These are phyloP conservation scores for Hymenoscyphus albidus DNA, from an alignment of 2,329 filamentous ascomycete genomes.

Conservation along the genomic window DNA sequence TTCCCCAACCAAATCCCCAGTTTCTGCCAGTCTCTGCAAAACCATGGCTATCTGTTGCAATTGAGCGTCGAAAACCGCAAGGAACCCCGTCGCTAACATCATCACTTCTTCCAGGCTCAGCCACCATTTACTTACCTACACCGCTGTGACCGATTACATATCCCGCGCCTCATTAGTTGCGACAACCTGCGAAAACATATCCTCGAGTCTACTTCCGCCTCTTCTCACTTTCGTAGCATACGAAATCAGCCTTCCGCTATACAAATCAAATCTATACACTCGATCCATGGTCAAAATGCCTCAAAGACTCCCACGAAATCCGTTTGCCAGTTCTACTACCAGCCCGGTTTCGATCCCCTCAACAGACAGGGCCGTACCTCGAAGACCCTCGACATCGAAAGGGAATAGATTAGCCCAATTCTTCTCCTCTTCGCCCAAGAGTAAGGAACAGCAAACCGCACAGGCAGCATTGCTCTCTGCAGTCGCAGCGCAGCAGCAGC, in stretches of 20 bases:
- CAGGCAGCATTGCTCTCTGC: conserved; percentile 64
- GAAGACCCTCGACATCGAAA: conserved; percentile 61
- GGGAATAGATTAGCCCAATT: conserved; percentile 75
- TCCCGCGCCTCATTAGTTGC: conserved; percentile 19
- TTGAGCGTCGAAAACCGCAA: conserved; percentile 15
- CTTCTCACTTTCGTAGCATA: conserved; percentile 15
- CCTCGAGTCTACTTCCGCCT: conserved; percentile 10
- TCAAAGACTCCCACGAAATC: conserved; percentile 36
- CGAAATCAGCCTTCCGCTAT: conserved; percentile 2
- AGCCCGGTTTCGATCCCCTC: conserved; percentile 29
- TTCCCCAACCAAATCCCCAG: background rate
- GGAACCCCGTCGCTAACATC: conserved; percentile 3
- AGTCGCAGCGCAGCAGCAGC: conserved; percentile 58
- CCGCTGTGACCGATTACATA: conserved; percentile 15
- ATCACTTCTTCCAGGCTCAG: conserved; percentile 1
- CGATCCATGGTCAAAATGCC: conserved; percentile 33
- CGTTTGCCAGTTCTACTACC: conserved; percentile 33
- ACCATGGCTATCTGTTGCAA: background rate
- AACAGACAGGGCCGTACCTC: conserved; percentile 33
- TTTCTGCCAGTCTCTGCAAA: background rate
- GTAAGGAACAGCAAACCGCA: conserved; percentile 61
- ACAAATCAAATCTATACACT: conserved; percentile 1
- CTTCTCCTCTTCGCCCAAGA: conserved; percentile 77
- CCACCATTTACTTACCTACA: conserved; percentile 13
- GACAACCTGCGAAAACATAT: conserved; percentile 16